These are phyloP conservation scores for Cladosporium sp. DNA, from an alignment of 2,329 filamentous ascomycete species.

Conservation along the genomic window DNA sequence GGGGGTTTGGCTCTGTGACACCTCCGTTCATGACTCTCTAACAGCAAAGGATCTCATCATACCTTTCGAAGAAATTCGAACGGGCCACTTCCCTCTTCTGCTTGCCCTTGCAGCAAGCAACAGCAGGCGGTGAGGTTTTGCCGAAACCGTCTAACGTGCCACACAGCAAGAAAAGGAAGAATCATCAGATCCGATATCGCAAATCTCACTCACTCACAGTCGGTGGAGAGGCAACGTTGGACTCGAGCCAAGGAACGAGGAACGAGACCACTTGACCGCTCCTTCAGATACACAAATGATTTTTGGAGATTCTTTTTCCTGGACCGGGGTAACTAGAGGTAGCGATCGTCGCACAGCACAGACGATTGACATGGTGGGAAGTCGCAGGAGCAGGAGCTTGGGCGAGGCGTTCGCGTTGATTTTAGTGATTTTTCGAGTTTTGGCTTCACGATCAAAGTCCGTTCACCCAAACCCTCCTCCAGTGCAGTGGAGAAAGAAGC, in stretches of 20 bases:
- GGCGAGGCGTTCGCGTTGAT: slow-evolving; percentile 5
- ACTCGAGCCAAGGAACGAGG: slow-evolving; percentile 3
- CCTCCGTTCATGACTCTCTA: no score
- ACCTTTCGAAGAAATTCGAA: no score
- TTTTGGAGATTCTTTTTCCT: no score
- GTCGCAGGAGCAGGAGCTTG: neutral
- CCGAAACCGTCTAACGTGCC: no score
- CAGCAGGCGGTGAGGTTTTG: no score
- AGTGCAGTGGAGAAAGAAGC: neutral
- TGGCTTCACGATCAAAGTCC: neutral
- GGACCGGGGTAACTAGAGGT: neutral
- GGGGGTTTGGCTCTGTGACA: no score
- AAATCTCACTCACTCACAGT: neutral
- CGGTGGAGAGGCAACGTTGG: neutral
- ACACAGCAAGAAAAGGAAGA: no score
- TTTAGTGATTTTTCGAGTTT: neutral
- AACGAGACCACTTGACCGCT: slow-evolving; percentile 4
- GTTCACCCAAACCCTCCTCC: neutral
- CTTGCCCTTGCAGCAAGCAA: no score
- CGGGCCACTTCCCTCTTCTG: no score
- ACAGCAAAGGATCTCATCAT: no score
- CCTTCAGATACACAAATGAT: neutral
- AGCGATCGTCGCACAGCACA: slow-evolving; percentile 7
- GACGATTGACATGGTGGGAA: neutral
- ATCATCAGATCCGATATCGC: neutral